Percentiles rank a stretch among this genome's conserved stretches.
Conservation (phyloP, 257 asterid genomes). For the Fraxinus pennsylvanica region DNA sequence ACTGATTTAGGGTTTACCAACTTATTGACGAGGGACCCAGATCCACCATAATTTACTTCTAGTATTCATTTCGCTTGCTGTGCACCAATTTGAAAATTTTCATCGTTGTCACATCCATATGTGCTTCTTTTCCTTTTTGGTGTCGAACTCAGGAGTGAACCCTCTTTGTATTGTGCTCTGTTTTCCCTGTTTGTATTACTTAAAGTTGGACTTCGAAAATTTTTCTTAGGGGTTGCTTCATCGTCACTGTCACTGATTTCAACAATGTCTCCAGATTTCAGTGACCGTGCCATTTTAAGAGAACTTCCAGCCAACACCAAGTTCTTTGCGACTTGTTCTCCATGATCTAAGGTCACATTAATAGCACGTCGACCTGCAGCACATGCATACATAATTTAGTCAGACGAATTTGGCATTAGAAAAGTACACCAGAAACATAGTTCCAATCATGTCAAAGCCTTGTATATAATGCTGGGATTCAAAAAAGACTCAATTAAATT, state of each 20-base stretch:
- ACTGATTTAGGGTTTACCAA: background rate
- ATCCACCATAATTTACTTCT: conserved; percentile 9
- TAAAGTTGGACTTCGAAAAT: background rate
- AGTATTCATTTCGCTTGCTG: background rate
- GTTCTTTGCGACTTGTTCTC: background rate
- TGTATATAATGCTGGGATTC: background rate
- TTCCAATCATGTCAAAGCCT: background rate
- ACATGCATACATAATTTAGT: conserved; percentile 4
- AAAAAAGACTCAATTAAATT: background rate
- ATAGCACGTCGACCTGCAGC: conserved; percentile 20
- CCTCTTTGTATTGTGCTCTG: background rate
- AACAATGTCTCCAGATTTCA: conserved; percentile 19
- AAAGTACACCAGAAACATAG: background rate
- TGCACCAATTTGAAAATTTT: background rate
- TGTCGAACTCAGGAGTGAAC: background rate
- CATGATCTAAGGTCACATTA: background rate
- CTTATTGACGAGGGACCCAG: background rate
- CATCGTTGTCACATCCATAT: background rate
- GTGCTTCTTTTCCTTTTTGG: conserved; percentile 18
- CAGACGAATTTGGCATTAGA: background rate
- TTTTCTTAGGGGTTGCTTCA: conserved; percentile 5
- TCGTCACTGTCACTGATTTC: conserved; percentile 23
- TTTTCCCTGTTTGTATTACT: background rate
- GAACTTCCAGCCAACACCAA: background rate
- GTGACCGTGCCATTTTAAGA: background rate